A percentile compares a stretch with the other conserved stretches of the same genome.
These are phyloP conservation scores for Podospora conica DNA, from an alignment of 495 filamentous ascomycete genomes.

Conservation along the genomic window DNA sequence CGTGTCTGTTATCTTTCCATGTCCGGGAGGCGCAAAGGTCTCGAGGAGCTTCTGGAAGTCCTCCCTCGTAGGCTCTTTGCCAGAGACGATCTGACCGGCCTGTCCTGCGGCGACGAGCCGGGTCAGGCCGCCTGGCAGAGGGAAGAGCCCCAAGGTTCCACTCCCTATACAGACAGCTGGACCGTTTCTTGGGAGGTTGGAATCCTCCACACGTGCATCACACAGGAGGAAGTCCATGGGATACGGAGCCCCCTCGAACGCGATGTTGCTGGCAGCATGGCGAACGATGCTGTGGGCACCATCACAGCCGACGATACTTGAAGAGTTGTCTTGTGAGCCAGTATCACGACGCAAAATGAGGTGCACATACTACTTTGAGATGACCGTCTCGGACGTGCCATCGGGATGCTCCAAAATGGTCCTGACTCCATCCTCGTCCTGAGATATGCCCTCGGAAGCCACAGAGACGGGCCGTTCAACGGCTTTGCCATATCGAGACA, in stretches of 20 bases:
- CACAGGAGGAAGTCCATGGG: conserved; percentile 42
- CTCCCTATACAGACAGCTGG: conserved; percentile 24
- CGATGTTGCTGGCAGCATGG: conserved; percentile 30
- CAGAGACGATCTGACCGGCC: conserved; percentile 1
- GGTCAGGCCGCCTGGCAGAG: conserved; percentile 22
- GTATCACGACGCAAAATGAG: background rate
- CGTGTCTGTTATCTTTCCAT: conserved; percentile 28
- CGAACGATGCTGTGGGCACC: conserved; percentile 41
- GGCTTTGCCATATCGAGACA: conserved; percentile 25
- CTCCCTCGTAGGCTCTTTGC: conserved; percentile 26
- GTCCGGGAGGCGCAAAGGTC: conserved; percentile 25
- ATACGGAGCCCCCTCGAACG: conserved; percentile 38
- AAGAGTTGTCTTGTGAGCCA: background rate
- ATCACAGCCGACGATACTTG: conserved; percentile 38
- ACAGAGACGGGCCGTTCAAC: conserved; percentile 30
- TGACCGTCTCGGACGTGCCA: conserved; percentile 21
- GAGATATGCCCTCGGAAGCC: conserved; percentile 28
- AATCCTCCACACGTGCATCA: conserved; percentile 33
- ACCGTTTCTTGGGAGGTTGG: conserved; percentile 24
- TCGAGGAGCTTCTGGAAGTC: conserved; percentile 27
- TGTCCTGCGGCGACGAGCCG: conserved; percentile 28
- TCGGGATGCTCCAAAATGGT: conserved; percentile 20
- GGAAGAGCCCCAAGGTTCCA: conserved; percentile 27
- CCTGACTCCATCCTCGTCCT: conserved; percentile 32
- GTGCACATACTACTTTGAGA: conserved; percentile 26